These are phyloP conservation scores for Trebouxia gelatinosa DNA, from an alignment of 163 green algal genomes.

Conservation along the genomic window DNA sequence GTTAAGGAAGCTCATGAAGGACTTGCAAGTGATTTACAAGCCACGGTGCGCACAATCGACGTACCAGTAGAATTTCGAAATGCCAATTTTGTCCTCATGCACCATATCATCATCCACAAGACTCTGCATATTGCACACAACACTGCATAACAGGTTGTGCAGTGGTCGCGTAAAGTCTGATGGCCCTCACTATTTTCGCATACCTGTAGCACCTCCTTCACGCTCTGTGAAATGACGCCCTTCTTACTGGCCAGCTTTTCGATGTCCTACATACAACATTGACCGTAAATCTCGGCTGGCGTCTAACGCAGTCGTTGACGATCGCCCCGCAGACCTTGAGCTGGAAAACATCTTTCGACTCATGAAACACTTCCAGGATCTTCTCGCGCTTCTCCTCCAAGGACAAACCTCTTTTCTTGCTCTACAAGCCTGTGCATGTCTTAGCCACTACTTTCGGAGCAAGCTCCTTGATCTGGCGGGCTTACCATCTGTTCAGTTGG, in stretches of 20 bases:
- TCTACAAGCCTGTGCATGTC: too few relatives aligned
- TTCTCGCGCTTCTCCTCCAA: conserved; percentile 67
- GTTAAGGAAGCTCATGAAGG: not conserved
- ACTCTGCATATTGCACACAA: conserved; percentile 41
- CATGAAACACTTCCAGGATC: conserved; percentile 82
- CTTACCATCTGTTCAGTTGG: too few relatives aligned
- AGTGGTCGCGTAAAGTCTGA: too few relatives aligned
- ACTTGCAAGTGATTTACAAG: not conserved
- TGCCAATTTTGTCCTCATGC: conserved; percentile 74
- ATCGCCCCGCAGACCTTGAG: too few relatives aligned
- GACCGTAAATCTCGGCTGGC: too few relatives aligned
- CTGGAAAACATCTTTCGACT: conserved; percentile 79
- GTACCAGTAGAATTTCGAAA: conserved; percentile 88
- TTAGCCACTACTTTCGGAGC: too few relatives aligned
- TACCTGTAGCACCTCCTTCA: conserved; percentile 90
- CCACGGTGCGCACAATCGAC: not conserved
- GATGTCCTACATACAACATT: conserved; percentile 86
- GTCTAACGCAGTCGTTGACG: not conserved
- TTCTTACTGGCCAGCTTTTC: conserved; percentile 83
- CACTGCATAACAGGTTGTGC: not conserved
- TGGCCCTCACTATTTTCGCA: too few relatives aligned
- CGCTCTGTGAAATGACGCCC: conserved; percentile 77
- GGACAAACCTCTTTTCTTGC: conserved; percentile 56
- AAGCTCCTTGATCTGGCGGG: too few relatives aligned
- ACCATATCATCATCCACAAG: conserved; percentile 91